A percentile compares a stretch with the other conserved stretches of the same genome.
Evolutionary conservation across 2,329 filamentous ascomycete genomes (phyloP).

Genomic region (Aplosporella prunicola): DNA sequence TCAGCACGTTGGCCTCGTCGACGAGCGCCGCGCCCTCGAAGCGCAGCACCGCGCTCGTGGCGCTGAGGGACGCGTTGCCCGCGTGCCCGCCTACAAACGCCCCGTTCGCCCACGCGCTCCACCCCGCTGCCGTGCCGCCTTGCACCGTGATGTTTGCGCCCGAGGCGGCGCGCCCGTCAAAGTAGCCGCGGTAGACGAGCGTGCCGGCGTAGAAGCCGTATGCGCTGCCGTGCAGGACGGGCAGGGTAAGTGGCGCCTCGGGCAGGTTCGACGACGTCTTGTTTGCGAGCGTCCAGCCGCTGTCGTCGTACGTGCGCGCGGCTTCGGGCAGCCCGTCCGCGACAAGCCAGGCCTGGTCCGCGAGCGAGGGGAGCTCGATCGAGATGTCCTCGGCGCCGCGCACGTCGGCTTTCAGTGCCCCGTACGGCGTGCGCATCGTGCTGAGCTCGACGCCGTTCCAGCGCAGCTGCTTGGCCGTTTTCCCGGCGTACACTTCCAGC

Average conservation of each 20-base stretch:
- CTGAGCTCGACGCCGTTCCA: constrained; percentile 30
- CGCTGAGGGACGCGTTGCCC: constrained; percentile 36
- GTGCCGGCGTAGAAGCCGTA: constrained; percentile 35
- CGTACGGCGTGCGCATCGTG: constrained; percentile 25
- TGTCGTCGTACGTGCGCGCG: constrained; percentile 34
- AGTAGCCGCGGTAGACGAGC: constrained; percentile 34
- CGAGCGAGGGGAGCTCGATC: constrained; percentile 29
- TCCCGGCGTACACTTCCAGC: constrained; percentile 29
- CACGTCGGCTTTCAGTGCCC: constrained; percentile 15
- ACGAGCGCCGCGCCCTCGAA: constrained; percentile 42
- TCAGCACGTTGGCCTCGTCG: constrained; percentile 36
- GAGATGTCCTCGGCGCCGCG: not conserved
- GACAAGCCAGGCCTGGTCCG: constrained; percentile 38
- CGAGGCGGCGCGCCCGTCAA: constrained; percentile 26
- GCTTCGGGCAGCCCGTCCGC: constrained; percentile 43
- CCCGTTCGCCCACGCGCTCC: constrained; percentile 50
- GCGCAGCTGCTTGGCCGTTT: constrained; percentile 20
- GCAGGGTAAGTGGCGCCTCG: constrained; percentile 29
- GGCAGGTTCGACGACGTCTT: constrained; percentile 24
- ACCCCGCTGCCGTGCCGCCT: constrained; percentile 48
- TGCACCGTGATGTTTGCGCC: constrained; percentile 43
- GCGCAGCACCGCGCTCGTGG: constrained; percentile 35
- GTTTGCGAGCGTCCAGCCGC: constrained; percentile 34
- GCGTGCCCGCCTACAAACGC: constrained; percentile 47
- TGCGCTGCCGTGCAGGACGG: constrained; percentile 33